phyloP scores from a whole-genome alignment of 805 yeast genomes.

The Saturnispora sanitii region DNA sequence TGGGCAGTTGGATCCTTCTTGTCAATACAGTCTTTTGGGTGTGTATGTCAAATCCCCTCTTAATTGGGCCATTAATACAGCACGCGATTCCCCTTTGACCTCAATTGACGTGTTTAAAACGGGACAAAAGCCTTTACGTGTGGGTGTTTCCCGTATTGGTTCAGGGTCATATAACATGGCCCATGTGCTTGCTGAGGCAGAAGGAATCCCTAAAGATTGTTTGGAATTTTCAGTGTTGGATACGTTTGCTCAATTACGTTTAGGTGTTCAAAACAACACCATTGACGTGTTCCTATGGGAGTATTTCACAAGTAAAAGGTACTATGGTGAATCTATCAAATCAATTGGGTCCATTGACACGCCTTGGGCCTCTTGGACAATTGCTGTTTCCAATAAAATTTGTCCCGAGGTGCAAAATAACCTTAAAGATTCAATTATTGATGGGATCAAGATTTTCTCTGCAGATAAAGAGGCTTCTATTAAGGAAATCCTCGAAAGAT shows the following conservation, averaged over 20 bases:
- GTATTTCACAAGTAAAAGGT: slow-evolving; percentile 77
- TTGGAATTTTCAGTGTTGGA: slow-evolving; percentile 45
- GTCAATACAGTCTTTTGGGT: slow-evolving; percentile 55
- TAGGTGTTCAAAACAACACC: slow-evolving; percentile 54
- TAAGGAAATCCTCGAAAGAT: slow-evolving; percentile 48
- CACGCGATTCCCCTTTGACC: slow-evolving; percentile 50
- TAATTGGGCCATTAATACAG: slow-evolving; percentile 86
- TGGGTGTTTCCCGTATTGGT: slow-evolving; percentile 66
- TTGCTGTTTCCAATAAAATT: slow-evolving; percentile 35
- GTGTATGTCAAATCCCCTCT: slow-evolving; percentile 82
- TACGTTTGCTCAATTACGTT: slow-evolving; percentile 68
- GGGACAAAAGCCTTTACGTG: slow-evolving; percentile 23
- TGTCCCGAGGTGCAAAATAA: slow-evolving; percentile 36
- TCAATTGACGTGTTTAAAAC: slow-evolving; percentile 36
- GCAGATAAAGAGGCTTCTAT: slow-evolving; percentile 54
- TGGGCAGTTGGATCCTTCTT: slow-evolving; percentile 63
- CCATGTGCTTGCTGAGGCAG: slow-evolving; percentile 62
- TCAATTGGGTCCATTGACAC: slow-evolving; percentile 82
- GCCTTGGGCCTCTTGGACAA: slow-evolving; percentile 96
- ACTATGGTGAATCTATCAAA: slow-evolving; percentile 76
- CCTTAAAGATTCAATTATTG: slow-evolving; percentile 44
- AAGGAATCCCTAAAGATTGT: slow-evolving; percentile 35
- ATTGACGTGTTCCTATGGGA: slow-evolving; percentile 96
- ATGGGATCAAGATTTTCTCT: slow-evolving; percentile 64
- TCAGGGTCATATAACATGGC: slow-evolving; percentile 91